phyloP scores from a whole-genome alignment of 2,329 filamentous ascomycete species.

The Aspergillus fumigatus region DNA sequence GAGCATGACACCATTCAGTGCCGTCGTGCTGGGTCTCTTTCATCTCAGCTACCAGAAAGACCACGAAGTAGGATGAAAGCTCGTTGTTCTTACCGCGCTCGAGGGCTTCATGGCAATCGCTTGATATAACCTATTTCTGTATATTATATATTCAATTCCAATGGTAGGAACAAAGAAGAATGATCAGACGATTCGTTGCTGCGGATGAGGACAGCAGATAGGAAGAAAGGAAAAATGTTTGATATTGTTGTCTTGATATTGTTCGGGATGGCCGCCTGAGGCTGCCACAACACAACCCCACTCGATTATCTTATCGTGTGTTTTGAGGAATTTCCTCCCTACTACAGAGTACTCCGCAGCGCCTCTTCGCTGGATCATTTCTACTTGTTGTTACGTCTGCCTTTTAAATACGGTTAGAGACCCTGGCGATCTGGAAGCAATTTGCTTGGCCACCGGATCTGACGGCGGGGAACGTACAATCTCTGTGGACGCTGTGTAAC shows the following conservation, averaged over 20 bases:
- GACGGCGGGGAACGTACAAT: not conserved
- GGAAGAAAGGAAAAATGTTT: conserved; percentile 4
- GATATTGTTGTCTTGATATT: conserved; percentile 22
- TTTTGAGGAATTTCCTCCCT: not conserved
- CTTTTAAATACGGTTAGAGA: not conserved
- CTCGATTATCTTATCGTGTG: conserved; percentile 4
- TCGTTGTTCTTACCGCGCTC: not conserved
- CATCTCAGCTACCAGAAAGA: not conserved
- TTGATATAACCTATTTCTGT: not conserved
- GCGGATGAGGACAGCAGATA: conserved; percentile 3
- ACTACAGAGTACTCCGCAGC: not conserved
- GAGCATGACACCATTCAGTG: not conserved
- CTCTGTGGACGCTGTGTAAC: not conserved
- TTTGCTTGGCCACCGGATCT: not conserved
- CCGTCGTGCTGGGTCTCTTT: not conserved
- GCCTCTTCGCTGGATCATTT: not conserved
- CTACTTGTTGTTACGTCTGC: not conserved
- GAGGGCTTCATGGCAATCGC: not conserved
- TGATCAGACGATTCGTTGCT: conserved; percentile 7
- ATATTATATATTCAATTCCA: not conserved
- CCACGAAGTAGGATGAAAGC: not conserved
- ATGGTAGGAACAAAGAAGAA: not conserved
- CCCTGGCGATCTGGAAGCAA: not conserved
- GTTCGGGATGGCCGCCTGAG: conserved; percentile 21
- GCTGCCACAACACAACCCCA: conserved; percentile 20